Percentiles rank a stretch among this genome's conserved stretches.
Conservation (phyloP, 2,329 filamentous ascomycete species). For the Myriosclerotinia duriaeana region DNA sequence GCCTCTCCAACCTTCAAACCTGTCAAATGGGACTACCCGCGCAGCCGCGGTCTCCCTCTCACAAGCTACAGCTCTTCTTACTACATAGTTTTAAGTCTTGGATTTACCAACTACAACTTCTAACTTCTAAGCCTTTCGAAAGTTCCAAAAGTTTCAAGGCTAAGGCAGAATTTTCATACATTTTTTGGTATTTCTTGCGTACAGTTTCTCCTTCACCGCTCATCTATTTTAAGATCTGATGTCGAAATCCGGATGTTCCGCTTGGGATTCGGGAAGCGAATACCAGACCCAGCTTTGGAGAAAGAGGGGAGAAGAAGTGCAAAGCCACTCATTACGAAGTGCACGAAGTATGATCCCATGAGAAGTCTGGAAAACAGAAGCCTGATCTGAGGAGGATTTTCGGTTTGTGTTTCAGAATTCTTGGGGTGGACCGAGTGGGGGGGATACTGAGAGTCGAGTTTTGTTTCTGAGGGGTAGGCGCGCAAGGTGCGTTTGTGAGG, state of each 20-base stretch:
- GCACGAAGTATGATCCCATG: constrained; percentile 7
- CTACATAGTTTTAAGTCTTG: neutral
- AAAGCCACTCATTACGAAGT: constrained; percentile 12
- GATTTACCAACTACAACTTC: neutral
- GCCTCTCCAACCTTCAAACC: neutral
- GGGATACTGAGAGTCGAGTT: neutral
- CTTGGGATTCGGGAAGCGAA: constrained; percentile 15
- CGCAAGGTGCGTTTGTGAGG: neutral
- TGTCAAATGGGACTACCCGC: constrained; percentile 26
- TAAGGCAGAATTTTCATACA: constrained; percentile 12
- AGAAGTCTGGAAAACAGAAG: constrained; percentile 2
- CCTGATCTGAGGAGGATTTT: constrained; percentile 17
- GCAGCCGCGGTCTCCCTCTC: constrained; percentile 10
- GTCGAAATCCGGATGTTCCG: constrained; percentile 16
- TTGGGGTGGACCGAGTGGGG: neutral
- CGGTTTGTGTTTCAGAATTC: constrained; percentile 8
- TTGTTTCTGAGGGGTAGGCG: neutral
- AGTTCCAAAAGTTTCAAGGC: constrained; percentile 1
- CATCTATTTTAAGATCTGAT: constrained; percentile 16
- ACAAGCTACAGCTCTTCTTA: constrained; percentile 6
- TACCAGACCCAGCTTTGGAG: constrained; percentile 4
- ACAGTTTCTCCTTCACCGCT: constrained; percentile 17
- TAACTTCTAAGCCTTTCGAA: neutral
- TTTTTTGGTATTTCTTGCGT: neutral
- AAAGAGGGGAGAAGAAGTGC: constrained; percentile 1